These are phyloP conservation scores for Gossypium trilobum DNA, from an alignment of 441 rosid species.

Conservation along the genomic window DNA sequence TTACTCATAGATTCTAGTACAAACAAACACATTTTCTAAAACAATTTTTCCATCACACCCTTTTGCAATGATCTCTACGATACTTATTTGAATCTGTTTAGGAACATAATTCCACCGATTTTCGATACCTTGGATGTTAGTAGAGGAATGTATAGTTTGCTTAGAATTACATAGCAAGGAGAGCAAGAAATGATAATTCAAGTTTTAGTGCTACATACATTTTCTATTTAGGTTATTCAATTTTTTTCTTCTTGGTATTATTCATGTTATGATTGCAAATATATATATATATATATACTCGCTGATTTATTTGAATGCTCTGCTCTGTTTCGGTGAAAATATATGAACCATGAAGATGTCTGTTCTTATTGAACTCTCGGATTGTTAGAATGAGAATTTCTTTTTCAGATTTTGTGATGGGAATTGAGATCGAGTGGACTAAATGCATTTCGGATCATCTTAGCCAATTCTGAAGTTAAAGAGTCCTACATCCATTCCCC, in stretches of 20 bases:
- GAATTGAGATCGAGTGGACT: not conserved
- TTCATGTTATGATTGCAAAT: not conserved
- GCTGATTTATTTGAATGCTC: not conserved
- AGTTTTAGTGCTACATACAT: not conserved
- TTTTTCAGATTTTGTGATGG: not conserved
- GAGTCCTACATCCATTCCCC: not conserved
- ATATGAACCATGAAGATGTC: not conserved
- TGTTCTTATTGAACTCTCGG: not conserved
- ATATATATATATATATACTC: not conserved
- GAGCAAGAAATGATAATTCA: not conserved
- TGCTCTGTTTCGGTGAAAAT: not conserved
- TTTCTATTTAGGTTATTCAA: not conserved
- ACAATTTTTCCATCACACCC: too few species aligned
- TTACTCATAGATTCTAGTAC: too few species aligned
- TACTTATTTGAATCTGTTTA: slow-evolving; percentile 69
- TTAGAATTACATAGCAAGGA: not conserved
- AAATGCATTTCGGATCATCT: not conserved
- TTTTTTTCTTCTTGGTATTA: not conserved
- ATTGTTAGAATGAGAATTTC: not conserved
- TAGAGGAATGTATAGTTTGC: slow-evolving; percentile 19
- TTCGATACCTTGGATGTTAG: slow-evolving; percentile 72
- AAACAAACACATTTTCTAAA: too few species aligned
- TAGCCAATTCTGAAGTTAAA: not conserved
- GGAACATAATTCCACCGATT: slow-evolving; percentile 67
- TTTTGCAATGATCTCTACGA: slow-evolving; percentile 43